These are phyloP conservation scores for Phytomonas sp. DNA, from an alignment of 208 protist species.

Conservation along the genomic window DNA sequence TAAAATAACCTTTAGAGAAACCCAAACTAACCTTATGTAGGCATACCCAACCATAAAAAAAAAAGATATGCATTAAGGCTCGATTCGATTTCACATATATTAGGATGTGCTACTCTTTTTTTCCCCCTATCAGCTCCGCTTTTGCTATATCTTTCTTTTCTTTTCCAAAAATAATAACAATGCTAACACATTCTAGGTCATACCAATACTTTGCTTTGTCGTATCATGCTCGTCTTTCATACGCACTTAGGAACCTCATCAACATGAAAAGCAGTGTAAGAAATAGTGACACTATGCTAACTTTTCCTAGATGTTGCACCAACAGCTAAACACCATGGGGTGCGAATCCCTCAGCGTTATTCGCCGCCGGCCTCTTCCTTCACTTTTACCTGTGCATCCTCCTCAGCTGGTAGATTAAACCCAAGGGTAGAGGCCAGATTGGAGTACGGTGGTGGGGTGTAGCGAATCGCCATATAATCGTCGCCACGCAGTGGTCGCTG, in stretches of 20 bases:
- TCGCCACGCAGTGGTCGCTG: conserved; percentile 74
- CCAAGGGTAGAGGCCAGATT: conserved; percentile 49
- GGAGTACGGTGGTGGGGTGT: conserved; percentile 81
- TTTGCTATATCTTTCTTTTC: neutral
- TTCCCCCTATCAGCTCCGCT: neutral
- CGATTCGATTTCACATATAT: neutral
- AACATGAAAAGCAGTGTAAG: neutral
- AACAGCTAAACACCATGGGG: neutral
- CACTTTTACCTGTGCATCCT: neutral
- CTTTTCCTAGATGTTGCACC: neutral
- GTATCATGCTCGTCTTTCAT: neutral
- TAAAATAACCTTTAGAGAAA: neutral
- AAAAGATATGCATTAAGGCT: neutral
- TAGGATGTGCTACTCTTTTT: neutral
- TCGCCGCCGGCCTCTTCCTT: neutral
- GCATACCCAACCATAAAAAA: neutral
- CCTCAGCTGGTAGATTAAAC: conserved; percentile 17
- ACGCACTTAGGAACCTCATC: neutral
- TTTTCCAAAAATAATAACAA: neutral
- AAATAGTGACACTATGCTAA: neutral
- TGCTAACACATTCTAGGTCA: neutral
- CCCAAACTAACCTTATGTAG: neutral
- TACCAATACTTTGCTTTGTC: neutral
- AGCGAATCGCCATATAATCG: conserved; percentile 78
- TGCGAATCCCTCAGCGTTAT: neutral